A percentile compares a stretch with the other conserved stretches of the same genome.
Conservation (phyloP, 176 grass and related monocot species). For the Dendrocalamus sinicus region DNA sequence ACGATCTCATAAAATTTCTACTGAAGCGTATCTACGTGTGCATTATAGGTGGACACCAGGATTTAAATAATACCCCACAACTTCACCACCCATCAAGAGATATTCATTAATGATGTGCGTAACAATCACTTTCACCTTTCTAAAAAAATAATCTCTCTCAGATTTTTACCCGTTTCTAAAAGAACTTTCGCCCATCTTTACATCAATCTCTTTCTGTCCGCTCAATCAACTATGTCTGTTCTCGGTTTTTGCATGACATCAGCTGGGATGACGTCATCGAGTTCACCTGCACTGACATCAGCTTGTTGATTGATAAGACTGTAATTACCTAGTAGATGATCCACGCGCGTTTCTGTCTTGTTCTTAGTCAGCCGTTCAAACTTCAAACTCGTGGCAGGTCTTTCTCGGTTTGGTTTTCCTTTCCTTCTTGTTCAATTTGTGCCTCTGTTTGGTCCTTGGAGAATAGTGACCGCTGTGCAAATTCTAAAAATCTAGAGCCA, state of each 20-base stretch:
- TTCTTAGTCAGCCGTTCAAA: not conserved
- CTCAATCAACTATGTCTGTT: not conserved
- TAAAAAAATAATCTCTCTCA: not conserved
- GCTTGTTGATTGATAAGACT: not conserved
- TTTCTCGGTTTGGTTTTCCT: not conserved
- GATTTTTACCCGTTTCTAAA: not conserved
- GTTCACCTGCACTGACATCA: not conserved
- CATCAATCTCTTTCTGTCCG: not conserved
- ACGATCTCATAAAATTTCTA: no score
- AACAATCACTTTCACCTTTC: not conserved
- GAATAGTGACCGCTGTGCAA: not conserved
- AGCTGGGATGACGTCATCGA: not conserved
- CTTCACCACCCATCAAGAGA: no score
- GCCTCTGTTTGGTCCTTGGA: not conserved
- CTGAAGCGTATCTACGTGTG: accelerated
- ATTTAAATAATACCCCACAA: no score
- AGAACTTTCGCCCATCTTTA: not conserved
- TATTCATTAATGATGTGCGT: no score
- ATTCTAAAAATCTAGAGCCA: not conserved
- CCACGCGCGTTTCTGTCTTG: not conserved
- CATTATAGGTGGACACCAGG: no score
- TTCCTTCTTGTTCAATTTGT: not conserved
- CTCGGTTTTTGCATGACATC: not conserved
- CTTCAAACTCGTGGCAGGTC: not conserved
- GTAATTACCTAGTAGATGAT: not conserved